Conservation (phyloP, 2,329 filamentous ascomycete genomes). For the Penicillium oxalicum region DNA sequence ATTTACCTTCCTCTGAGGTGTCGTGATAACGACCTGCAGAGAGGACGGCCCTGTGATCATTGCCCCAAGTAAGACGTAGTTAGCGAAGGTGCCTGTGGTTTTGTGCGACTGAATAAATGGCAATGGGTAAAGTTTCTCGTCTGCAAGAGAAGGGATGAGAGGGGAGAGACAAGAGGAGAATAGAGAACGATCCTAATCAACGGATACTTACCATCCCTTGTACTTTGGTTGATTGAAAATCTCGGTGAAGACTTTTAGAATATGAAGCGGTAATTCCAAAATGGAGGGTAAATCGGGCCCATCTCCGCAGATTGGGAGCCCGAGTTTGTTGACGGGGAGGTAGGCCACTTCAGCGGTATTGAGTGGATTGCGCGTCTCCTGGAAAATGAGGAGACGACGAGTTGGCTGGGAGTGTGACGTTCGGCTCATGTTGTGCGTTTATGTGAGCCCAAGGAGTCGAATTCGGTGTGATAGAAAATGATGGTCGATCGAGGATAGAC, state of each 20-base stretch:
- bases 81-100: no score
- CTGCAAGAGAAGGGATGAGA: not conserved
- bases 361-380: slow-evolving; percentile 30
- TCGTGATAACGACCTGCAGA: slow-evolving; percentile 33
- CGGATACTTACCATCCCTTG: slow-evolving; percentile 30
- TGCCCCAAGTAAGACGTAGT: no score
- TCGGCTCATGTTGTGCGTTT: slow-evolving; percentile 1
- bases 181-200: not conserved
- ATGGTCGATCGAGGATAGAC: not conserved
- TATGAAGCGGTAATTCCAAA: slow-evolving; percentile 30
- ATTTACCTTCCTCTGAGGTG: slow-evolving; percentile 32
- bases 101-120: no score
- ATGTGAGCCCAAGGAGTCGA: not conserved
- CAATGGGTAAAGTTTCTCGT: no score
- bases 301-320: slow-evolving; percentile 31
- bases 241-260: slow-evolving; percentile 34
- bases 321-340: slow-evolving; percentile 32
- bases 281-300: slow-evolving; percentile 31
- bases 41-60: slow-evolving; percentile 25
- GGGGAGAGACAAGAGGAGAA: not conserved
- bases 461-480: not conserved
- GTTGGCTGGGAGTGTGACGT: slow-evolving; percentile 6
- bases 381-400: slow-evolving; percentile 31
- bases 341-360: slow-evolving; percentile 27
- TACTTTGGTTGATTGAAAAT: slow-evolving; percentile 36